Conservation (phyloP, 164 flowering plant species). For the Nelumbo lutea region DNA sequence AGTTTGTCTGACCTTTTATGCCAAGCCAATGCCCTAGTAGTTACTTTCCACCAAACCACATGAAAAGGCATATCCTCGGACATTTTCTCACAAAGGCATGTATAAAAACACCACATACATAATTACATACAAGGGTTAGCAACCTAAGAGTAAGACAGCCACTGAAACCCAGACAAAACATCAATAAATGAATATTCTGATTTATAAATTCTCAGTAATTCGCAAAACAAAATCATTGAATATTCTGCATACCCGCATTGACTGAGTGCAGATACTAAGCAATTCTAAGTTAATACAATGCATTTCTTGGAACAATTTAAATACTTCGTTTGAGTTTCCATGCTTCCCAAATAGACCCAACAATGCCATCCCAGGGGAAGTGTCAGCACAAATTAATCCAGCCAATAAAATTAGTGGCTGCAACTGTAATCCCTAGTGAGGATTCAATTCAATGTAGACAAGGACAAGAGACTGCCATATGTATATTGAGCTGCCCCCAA, state of each 20-base stretch:
- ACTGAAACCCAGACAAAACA: conserved; percentile 42
- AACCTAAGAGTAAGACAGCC: conserved; percentile 21
- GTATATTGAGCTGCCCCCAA: conserved; percentile 56
- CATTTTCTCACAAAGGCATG: conserved; percentile 37
- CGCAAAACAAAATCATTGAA: conserved; percentile 37
- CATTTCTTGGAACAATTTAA: conserved; percentile 56
- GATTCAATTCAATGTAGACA: conserved; percentile 18
- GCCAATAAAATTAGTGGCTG: conserved; percentile 41
- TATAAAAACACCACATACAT: conserved; percentile 42
- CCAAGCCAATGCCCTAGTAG: conserved; percentile 44
- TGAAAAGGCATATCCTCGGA: conserved; percentile 31
- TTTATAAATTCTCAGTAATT: conserved; percentile 36
- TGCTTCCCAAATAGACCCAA: conserved; percentile 55
- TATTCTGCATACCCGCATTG: conserved; percentile 42
- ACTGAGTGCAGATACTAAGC: conserved; percentile 44
- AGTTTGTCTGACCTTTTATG: conserved; percentile 34
- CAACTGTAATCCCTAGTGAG: conserved; percentile 40
- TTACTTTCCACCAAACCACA: conserved; percentile 66
- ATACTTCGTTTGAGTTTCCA: conserved; percentile 41
- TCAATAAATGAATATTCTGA: conserved; percentile 52
- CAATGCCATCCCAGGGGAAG: conserved; percentile 69
- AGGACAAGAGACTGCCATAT: conserved; percentile 51
- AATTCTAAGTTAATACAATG: conserved; percentile 70
- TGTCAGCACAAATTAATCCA: conserved; percentile 51
- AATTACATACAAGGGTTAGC: conserved; percentile 47